A percentile compares a stretch with the other conserved stretches of the same genome.
phyloP scores from a whole-genome alignment of 2,329 filamentous ascomycete genomes.

The Fusarium albosuccineum region DNA sequence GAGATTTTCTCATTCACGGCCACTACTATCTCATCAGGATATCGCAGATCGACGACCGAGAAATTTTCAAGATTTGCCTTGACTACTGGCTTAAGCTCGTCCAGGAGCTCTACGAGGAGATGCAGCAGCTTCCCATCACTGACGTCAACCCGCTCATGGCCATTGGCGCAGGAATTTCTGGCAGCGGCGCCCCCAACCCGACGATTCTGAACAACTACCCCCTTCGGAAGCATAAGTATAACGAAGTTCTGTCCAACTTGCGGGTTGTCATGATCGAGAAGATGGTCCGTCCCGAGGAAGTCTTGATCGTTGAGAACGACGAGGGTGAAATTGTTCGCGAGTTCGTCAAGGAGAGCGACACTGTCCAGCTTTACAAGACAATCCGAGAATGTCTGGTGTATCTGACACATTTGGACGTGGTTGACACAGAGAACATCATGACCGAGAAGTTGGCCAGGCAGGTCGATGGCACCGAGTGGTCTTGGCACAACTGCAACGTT shows the following conservation, averaged over 20 bases:
- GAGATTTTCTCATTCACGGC: conserved; percentile 93
- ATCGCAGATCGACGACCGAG: conserved; percentile 97
- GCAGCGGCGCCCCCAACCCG: conserved; percentile 87
- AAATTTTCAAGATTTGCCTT: conserved; percentile 99
- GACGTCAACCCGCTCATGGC: conserved; percentile 91
- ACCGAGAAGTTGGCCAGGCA: conserved; percentile 96
- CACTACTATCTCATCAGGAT: conserved; percentile 99
- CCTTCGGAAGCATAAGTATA: conserved; percentile 97
- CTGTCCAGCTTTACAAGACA: conserved; percentile 98
- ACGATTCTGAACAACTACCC: conserved; percentile 89
- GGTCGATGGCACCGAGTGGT: conserved; percentile 97
- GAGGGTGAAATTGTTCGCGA: conserved; percentile 99
- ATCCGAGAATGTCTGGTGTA: conserved; percentile 98
- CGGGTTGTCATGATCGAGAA: conserved; percentile 99
- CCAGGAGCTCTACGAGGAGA: conserved; percentile 97
- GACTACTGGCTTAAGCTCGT: conserved; percentile 99
- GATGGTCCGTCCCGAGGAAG: conserved; percentile 98
- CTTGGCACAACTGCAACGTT: conserved; percentile 99
- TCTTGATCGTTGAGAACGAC: conserved; percentile 98
- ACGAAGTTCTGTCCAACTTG: conserved; percentile 91
- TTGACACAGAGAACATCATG: conserved; percentile 99
- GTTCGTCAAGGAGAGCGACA: conserved; percentile 99
- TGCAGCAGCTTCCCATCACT: conserved; percentile 94
- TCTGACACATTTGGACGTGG: conserved; percentile 95
- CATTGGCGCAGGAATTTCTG: conserved; percentile 78